Base-by-base conservation (phyloP, 1,284 basidiomycete genomes). In the Ganoderma multipileum region DNA sequence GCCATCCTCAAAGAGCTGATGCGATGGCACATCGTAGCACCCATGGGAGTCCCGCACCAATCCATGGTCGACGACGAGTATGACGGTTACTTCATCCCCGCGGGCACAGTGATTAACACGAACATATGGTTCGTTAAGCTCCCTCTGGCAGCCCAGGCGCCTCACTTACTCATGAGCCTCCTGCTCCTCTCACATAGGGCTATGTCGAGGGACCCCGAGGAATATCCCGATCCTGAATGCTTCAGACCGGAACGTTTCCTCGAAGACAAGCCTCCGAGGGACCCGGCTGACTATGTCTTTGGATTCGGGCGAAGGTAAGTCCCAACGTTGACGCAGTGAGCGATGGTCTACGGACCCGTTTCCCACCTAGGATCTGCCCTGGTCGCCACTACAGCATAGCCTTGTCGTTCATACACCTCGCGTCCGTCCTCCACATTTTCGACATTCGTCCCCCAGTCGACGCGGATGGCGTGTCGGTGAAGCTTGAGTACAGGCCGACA, bases 281-380 rank as follows among this genome's bases (percentile, higher is more conserved):
- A 63, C 26, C 68, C 71, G 11, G 54, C 57, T 1, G 61, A 64
- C 14, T 42, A 28, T 41, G 64, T 68, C 16, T 74, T 83, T 58
- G 71, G 73, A 3, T 70, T 68, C 52, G 68, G 64, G 28, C n/a
- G 70, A 52, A 50, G 66, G 67, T 68, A 16, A 23, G 63, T 61
- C 14, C 26, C 16, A 9, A 26, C n/a, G 5, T 2, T 12, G 41
- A 1, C n/a, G 18, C 1, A 16, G 18, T 3, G 16, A 20, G 18
- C 16, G 41, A 18, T 16, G n/a, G n/a, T n/a, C 6, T 18, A 39
- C n/a, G 18, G 14, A 50, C 20, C 20, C 16, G 18, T n/a, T 5
- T n/a, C 14, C 12, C 14, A 33, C 30, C 3, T 26, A 68, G 66
- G 20, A 64, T 64, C 2, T 68, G 66, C 39, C 62, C 62, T 12